A percentile compares a stretch with the other conserved stretches of the same genome.
Conservation (phyloP, 306 rosid genomes). For the Oxytropis ochrocephala region DNA sequence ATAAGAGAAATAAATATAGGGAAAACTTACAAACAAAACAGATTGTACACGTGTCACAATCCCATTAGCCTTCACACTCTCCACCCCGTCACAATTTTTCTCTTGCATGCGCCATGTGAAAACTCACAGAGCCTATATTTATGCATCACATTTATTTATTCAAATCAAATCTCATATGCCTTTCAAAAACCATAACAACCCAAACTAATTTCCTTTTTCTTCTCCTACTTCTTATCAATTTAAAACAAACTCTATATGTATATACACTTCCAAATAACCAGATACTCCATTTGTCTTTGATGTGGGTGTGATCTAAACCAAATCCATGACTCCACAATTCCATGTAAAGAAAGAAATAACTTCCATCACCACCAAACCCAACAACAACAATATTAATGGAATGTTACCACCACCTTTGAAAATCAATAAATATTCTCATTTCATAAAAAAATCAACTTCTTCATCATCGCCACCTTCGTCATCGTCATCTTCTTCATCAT, state of each 20-base stretch:
- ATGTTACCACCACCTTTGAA: constrained; percentile 52
- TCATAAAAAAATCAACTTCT: constrained; percentile 39
- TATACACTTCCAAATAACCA: not conserved
- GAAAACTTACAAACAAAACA: no score
- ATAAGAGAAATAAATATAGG: no score
- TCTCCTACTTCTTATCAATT: not conserved
- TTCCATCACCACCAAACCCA: not conserved
- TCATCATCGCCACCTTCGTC: not conserved
- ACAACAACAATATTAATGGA: not conserved
- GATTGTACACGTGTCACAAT: not conserved
- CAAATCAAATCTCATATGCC: not conserved
- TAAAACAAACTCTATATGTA: constrained; percentile 13
- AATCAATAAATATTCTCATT: constrained; percentile 57
- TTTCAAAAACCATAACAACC: constrained; percentile 4
- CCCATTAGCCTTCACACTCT: not conserved
- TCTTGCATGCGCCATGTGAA: not conserved
- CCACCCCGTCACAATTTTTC: not conserved
- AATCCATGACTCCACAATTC: constrained; percentile 43
- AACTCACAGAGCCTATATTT: not conserved
- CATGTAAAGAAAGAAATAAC: constrained; percentile 30
- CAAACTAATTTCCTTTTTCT: not conserved
- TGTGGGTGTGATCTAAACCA: constrained; percentile 8
- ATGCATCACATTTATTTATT: not conserved
- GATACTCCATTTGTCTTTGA: not conserved
- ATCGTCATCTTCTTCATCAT: not conserved